Percentiles rank a stretch among this genome's conserved stretches.
Evolutionary conservation across 352 stramenopile genomes (phyloP).

Genomic region (Phytophthora pini): DNA sequence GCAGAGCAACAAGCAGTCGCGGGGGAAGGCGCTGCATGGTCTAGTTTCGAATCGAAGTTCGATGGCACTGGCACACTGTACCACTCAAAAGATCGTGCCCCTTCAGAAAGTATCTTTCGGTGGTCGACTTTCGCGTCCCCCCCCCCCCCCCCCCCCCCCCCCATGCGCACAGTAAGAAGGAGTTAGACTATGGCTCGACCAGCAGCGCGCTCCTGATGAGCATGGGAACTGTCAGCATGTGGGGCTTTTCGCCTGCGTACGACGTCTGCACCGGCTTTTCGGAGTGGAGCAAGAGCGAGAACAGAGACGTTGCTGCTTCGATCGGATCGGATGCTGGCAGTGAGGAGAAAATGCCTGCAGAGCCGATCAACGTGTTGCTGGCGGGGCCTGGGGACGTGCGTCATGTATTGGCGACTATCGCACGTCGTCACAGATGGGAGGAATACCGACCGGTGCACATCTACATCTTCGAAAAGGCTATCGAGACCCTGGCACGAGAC

Average conservation of each 20-base stretch:
- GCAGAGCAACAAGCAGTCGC: conserved; percentile 11
- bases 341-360: conserved; percentile 18
- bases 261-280: conserved; percentile 49
- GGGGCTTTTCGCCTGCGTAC: conserved; percentile 84
- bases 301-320: neutral
- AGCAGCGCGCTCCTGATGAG: conserved; percentile 73
- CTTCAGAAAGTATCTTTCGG: conserved; percentile 32
- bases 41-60: neutral
- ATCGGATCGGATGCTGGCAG: neutral
- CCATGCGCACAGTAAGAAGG: conserved; percentile 10
- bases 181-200: conserved; percentile 47
- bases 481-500: conserved; percentile 89
- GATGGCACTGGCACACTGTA: conserved; percentile 23
- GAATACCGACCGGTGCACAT: conserved; percentile 72
- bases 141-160: too few relatives aligned
- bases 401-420: conserved; percentile 68
- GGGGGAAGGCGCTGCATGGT: conserved; percentile 3
- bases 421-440: conserved; percentile 49
- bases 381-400: conserved; percentile 79
- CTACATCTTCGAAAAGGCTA: conserved; percentile 88
- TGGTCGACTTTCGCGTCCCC: conserved; percentile 19
- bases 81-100: conserved; percentile 27
- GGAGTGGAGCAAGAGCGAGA: conserved; percentile 10
- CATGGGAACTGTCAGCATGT: conserved; percentile 87
- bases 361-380: conserved; percentile 66